phyloP scores from a whole-genome alignment of 148 eudicot species.

The Fagopyrum tataricum region DNA sequence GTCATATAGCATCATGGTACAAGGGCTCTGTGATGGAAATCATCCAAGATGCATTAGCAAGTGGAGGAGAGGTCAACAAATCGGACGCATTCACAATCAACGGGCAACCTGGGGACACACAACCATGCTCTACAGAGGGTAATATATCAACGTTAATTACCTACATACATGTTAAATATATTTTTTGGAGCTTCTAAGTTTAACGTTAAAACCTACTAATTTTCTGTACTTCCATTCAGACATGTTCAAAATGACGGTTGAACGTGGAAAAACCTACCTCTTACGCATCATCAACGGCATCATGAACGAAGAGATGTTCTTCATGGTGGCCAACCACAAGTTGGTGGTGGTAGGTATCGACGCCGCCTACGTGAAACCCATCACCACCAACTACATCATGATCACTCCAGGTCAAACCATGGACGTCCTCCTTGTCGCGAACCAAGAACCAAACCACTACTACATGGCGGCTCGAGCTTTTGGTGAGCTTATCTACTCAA shows the following conservation, averaged over 20 bases:
- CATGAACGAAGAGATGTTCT: constrained; percentile 4
- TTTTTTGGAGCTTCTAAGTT: too few species aligned
- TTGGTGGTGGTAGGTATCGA: constrained; percentile 12
- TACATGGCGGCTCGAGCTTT: constrained; percentile 49
- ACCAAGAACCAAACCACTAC: constrained; percentile 33
- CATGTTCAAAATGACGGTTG: neutral
- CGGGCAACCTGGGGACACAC: constrained; percentile 12
- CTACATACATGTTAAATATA: neutral
- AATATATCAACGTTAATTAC: neutral
- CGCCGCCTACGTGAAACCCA: constrained; percentile 14
- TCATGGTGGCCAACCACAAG: constrained; percentile 9
- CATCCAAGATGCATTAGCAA: neutral
- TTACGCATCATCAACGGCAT: constrained; percentile 6
- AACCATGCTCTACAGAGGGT: constrained; percentile 3
- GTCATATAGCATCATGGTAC: too few species aligned
- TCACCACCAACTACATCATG: constrained; percentile 9
- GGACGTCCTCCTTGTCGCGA: constrained; percentile 8
- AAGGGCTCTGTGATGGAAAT: too few species aligned
- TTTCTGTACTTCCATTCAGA: neutral
- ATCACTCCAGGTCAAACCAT: constrained; percentile 12
- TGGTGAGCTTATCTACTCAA: neutral
- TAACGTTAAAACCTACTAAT: neutral
- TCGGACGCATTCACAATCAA: constrained; percentile 12
- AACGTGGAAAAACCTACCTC: constrained; percentile 7
- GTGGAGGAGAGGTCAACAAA: constrained; percentile 5